Base-by-base conservation (phyloP, 2,329 filamentous ascomycete species). In the Ampelomyces quisqualis region DNA sequence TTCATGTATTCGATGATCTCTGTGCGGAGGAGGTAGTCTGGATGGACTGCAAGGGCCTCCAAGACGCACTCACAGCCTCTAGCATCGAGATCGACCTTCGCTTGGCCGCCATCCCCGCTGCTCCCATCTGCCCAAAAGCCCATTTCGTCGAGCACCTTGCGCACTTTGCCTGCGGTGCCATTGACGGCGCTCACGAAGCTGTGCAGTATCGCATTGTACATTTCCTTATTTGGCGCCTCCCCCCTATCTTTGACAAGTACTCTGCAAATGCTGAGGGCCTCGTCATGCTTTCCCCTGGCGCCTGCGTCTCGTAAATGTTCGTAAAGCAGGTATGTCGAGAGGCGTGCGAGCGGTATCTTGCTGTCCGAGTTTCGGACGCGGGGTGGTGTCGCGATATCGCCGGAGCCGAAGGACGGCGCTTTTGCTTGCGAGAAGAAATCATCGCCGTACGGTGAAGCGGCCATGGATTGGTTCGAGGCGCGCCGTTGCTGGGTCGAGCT, bases 1-100 rank as follows among this genome's bases (percentile, higher is more conserved):
- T 81, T 80, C 85, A 93, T 89, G 40, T 84, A 82, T 39, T 80
- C 72, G 26, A 96, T 71, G 3, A 95, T 76, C 23, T 84, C 76
- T 38, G 80, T 78, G 23, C 90, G 82, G 17, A 93, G 71, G 5
- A 89, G 53, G 55, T 94, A 91, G 67, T 97, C 87, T 0, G 91
- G 88, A 63, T 97, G 93, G 7, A 93, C 80, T 0, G 87, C 81
- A 17, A 96, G 74, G 4, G 80, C 84, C 65, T 82, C 80, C 26
- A 96, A 70, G 2, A 85, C 80, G 47, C 80, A 80, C 65, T 90
- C 84, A 57, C 88, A 91, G 2, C 86, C 77, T 3, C 75, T 74
- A 1, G 77, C 76, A 51, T 89, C 86, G 6, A 81, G 75, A 28
- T 79, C 70, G 30, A 96, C 73, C 0, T 74, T 76, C 28, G 77